phyloP scores from a whole-genome alignment of 768 basidiomycete genomes.

The Boletus rubropictus region DNA sequence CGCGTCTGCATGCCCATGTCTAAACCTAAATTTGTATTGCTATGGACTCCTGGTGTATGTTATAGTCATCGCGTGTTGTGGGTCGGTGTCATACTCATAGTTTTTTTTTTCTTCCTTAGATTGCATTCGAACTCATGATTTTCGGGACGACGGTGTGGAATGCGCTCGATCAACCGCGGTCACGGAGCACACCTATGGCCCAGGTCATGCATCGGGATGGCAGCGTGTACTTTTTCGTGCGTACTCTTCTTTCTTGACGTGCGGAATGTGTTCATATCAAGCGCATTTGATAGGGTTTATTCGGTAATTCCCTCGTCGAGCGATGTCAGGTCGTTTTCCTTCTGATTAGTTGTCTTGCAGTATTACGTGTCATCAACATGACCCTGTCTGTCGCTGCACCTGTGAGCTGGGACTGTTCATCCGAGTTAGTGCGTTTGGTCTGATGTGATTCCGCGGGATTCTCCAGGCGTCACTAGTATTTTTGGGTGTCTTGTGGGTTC shows the following conservation, averaged over 20 bases:
- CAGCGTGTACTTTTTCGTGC: conserved; percentile 25
- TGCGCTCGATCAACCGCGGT: conserved; percentile 23
- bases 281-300: conserved; percentile 13
- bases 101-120: conserved; percentile 9
- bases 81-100: background rate
- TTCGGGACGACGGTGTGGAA: conserved; percentile 29
- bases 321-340: no score
- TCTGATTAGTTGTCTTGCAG: conserved; percentile 6
- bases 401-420: conserved; percentile 10
- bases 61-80: background rate
- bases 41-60: conserved; percentile 30
- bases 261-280: background rate
- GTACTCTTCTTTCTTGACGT: background rate
- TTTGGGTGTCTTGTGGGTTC: conserved; percentile 20
- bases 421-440: background rate
- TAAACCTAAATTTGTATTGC: conserved; percentile 19
- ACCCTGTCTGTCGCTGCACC: conserved; percentile 18
- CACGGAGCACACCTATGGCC: conserved; percentile 12
- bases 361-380: conserved; percentile 20
- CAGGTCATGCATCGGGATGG: conserved; percentile 28
- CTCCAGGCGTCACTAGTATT: conserved; percentile 16
- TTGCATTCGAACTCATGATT: conserved; percentile 28
- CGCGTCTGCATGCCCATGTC: conserved; percentile 19
- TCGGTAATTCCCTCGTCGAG: conserved; percentile 15
- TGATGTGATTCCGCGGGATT: background rate